Evolutionary conservation across 164 flowering plant species (phyloP).

Genomic region (Berberis thunbergii): DNA sequence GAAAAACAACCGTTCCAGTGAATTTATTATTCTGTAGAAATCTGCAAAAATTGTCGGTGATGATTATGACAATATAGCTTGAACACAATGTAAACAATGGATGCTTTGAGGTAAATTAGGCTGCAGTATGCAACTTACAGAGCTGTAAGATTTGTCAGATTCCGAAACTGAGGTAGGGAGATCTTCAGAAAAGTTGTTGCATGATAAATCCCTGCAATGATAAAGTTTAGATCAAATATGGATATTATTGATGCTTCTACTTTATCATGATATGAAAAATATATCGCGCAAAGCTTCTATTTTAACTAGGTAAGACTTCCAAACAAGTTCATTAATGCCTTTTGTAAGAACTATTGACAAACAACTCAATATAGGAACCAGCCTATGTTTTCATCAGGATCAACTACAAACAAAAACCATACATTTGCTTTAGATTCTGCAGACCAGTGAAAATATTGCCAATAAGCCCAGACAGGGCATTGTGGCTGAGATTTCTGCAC

Average conservation of each 20-base stretch:
- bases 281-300: too few species aligned
- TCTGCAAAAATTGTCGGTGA: slow-evolving; percentile 31
- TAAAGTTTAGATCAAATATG: neutral
- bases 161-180: slow-evolving; percentile 64
- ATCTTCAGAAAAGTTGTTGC: slow-evolving; percentile 63
- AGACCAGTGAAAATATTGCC: slow-evolving; percentile 1
- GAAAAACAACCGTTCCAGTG: slow-evolving; percentile 66
- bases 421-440: neutral
- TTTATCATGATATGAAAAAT: too few species aligned
- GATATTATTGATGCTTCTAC: too few species aligned
- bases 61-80: neutral
- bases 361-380: too few species aligned
- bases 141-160: slow-evolving; percentile 44
- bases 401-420: slow-evolving; percentile 5
- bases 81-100: neutral
- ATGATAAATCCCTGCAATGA: slow-evolving; percentile 65
- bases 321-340: neutral
- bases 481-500: slow-evolving; percentile 3
- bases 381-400: too few species aligned
- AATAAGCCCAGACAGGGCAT: neutral
- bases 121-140: slow-evolving; percentile 40
- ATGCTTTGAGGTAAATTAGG: neutral
- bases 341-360: neutral
- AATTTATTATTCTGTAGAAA: slow-evolving; percentile 60
- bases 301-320: neutral